Evolutionary conservation across 2,329 filamentous ascomycete genomes (phyloP).

Genomic region (Penicillium brasilianum): DNA sequence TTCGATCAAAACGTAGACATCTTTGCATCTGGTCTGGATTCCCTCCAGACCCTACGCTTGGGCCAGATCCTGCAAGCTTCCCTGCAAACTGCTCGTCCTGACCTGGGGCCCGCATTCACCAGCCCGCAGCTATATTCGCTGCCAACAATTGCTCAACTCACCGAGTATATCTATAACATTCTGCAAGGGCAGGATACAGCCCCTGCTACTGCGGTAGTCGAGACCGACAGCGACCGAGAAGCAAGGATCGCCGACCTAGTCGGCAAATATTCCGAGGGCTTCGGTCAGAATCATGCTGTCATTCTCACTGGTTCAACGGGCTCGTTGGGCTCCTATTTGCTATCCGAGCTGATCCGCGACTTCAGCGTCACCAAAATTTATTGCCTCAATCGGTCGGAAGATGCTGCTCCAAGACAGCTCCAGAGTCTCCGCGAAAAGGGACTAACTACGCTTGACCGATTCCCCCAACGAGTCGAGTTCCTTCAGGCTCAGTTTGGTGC

Average conservation of each 20-base stretch:
- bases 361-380: constrained; percentile 49
- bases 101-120: constrained; percentile 8
- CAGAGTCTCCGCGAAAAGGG: constrained; percentile 13
- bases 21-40: constrained; percentile 23
- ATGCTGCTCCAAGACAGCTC: constrained; percentile 15
- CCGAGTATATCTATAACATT: constrained; percentile 14
- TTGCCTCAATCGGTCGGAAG: constrained; percentile 55
- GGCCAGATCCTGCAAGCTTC: constrained; percentile 16
- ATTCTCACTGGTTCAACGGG: constrained; percentile 58
- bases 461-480: constrained; percentile 41
- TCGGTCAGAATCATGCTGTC: constrained; percentile 17
- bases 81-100: constrained; percentile 11
- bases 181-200: constrained; percentile 11
- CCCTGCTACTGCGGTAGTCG: not conserved
- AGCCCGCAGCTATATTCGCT: constrained; percentile 19
- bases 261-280: constrained; percentile 9
- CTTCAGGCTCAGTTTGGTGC: constrained; percentile 32
- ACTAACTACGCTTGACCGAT: not conserved
- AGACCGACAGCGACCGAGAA: constrained; percentile 17
- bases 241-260: constrained; percentile 14
- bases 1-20: constrained; percentile 19
- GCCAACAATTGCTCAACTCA: constrained; percentile 17
- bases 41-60: constrained; percentile 18
- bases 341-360: constrained; percentile 46
- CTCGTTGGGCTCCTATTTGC: constrained; percentile 55